These are phyloP conservation scores for Cutaneotrichosporon dermatis DNA, from an alignment of 1,284 basidiomycete genomes.

Conservation along the genomic window DNA sequence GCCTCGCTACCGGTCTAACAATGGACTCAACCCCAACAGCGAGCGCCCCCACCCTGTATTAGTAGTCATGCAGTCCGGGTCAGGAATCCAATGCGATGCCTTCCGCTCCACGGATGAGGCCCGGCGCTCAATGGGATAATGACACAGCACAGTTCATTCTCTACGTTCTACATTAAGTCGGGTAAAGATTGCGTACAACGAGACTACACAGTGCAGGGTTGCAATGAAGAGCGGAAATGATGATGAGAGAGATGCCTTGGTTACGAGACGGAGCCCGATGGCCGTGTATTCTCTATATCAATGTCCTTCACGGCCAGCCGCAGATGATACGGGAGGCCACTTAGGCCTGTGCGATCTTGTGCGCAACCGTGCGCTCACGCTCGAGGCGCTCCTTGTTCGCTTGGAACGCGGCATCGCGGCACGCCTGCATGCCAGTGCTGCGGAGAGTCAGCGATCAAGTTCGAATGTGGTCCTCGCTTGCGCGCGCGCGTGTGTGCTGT, in stretches of 20 bases:
- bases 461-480: no score
- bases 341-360: conserved; percentile 49
- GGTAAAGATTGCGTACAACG: conserved; percentile 22
- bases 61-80: no score
- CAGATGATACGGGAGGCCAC: background rate
- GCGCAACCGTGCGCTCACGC: conserved; percentile 47
- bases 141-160: conserved; percentile 10
- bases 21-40: no score
- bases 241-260: background rate
- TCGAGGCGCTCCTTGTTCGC: conserved; percentile 51
- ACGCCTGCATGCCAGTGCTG: conserved; percentile 48
- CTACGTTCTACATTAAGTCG: conserved; percentile 19
- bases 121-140: no score
- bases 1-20: no score
- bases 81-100: no score
- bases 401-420: conserved; percentile 50
- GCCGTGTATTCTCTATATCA: conserved; percentile 13
- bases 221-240: conserved; percentile 6
- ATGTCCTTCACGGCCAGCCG: conserved; percentile 10
- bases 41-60: no score
- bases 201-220: conserved; percentile 15
- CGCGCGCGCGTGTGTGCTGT: background rate
- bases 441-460: conserved; percentile 12
- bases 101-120: no score
- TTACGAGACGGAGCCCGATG: conserved; percentile 2